Evolutionary conservation across 192 early-diverging fungal genomes (phyloP).

Genomic region (Podila clonocystis): DNA sequence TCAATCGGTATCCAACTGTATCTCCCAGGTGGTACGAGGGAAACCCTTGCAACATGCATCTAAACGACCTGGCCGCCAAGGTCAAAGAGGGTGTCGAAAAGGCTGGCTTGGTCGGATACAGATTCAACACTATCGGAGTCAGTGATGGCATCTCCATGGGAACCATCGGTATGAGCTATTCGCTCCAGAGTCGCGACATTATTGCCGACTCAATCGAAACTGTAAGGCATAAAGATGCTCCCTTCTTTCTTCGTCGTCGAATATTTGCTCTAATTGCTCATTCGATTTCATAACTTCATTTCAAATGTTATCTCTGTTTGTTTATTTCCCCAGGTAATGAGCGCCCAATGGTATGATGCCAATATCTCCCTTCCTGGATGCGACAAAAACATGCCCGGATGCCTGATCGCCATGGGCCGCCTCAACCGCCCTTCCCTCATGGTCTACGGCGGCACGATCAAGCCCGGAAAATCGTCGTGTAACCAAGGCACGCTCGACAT

Average conservation of each 20-base stretch:
- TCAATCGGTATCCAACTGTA: background rate
- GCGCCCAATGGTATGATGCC: constrained; percentile 97
- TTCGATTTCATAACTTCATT: background rate
- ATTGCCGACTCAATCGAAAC: constrained; percentile 99
- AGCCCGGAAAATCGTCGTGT: constrained; percentile 75
- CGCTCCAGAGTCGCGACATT: constrained; percentile 95
- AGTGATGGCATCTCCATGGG: constrained; percentile 99
- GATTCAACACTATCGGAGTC: constrained; percentile 99
- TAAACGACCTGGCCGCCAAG: constrained; percentile 85
- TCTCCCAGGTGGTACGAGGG: constrained; percentile 91
- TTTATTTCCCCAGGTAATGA: constrained; percentile 75
- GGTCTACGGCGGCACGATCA: constrained; percentile 98
- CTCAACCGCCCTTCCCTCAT: constrained; percentile 96
- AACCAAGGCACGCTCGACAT: constrained; percentile 83
- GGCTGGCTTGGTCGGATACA: constrained; percentile 91
- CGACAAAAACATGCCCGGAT: constrained; percentile 98
- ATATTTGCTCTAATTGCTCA: background rate
- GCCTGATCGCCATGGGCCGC: constrained; percentile 94
- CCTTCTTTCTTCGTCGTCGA: background rate
- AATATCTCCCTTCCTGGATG: constrained; percentile 97
- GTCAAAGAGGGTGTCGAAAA: constrained; percentile 95
- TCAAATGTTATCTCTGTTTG: background rate
- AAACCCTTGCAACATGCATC: constrained; percentile 99
- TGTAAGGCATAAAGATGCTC: constrained; percentile 41
- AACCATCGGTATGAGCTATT: constrained; percentile 96